These are phyloP conservation scores for Kwoniella sp. DNA, from an alignment of 768 basidiomycete genomes.

Conservation along the genomic window DNA sequence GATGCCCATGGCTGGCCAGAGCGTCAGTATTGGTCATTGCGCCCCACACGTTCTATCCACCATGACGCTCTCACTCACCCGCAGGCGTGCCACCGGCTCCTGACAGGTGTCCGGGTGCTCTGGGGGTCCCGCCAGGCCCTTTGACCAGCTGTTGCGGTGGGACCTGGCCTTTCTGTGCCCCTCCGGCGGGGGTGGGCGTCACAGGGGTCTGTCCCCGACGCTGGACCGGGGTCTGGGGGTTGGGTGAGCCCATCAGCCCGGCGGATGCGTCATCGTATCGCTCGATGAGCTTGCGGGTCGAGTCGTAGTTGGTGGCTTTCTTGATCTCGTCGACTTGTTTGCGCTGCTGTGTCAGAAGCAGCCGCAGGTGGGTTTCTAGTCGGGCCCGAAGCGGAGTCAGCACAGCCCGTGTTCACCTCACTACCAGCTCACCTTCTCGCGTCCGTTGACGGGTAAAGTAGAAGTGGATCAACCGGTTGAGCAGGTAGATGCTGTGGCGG, in stretches of 20 bases:
- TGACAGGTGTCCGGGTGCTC: constrained; percentile 42
- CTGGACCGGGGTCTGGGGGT: constrained; percentile 13
- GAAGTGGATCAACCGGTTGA: constrained; percentile 36
- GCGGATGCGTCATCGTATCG: constrained; percentile 69
- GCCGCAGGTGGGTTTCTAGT: constrained; percentile 72
- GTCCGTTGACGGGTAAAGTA: constrained; percentile 39
- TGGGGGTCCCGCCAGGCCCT: constrained; percentile 28
- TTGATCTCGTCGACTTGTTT: constrained; percentile 91
- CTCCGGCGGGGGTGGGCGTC: constrained; percentile 15
- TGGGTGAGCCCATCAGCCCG: background rate
- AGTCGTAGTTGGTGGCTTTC: constrained; percentile 94
- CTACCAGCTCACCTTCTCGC: constrained; percentile 33
- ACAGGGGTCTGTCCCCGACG: constrained; percentile 15
- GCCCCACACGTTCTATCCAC: too few relatives aligned
- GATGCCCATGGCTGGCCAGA: too few relatives aligned
- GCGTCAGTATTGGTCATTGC: too few relatives aligned
- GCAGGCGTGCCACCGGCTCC: constrained; percentile 43
- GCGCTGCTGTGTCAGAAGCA: constrained; percentile 70
- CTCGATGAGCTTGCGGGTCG: constrained; percentile 81
- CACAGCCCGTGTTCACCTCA: background rate
- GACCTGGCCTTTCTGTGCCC: background rate
- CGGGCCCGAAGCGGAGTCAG: background rate
- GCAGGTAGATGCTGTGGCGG: constrained; percentile 20
- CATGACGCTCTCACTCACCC: constrained; percentile 21
- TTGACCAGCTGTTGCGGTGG: background rate